phyloP scores from a whole-genome alignment of 768 basidiomycete species.

The Xerocomellus amylosporus region DNA sequence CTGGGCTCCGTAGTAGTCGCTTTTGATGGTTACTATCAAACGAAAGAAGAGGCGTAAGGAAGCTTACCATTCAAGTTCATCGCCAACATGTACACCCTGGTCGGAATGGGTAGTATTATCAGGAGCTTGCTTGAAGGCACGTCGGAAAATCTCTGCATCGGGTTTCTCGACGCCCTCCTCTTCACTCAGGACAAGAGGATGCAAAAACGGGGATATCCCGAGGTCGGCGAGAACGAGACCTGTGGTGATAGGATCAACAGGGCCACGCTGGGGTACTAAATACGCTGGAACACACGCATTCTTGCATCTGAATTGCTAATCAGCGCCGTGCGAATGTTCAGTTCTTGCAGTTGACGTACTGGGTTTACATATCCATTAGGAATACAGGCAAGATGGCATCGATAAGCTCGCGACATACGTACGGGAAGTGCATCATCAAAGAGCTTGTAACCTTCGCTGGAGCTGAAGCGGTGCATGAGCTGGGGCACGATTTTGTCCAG shows the following conservation, averaged over 20 bases:
- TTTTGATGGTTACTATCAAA: slow-evolving; percentile 26
- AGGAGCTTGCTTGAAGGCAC: slow-evolving; percentile 31
- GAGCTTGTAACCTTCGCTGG: slow-evolving; percentile 62
- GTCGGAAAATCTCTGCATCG: slow-evolving; percentile 51
- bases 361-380: slow-evolving; percentile 4
- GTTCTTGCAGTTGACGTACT: slow-evolving; percentile 47
- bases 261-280: not conserved
- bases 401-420: slow-evolving; percentile 25
- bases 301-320: slow-evolving; percentile 73
- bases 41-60: not conserved
- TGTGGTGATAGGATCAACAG: slow-evolving; percentile 25
- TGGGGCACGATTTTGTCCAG: slow-evolving; percentile 54
- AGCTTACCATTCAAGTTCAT: slow-evolving; percentile 63
- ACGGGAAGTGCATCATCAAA: slow-evolving; percentile 56
- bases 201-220: slow-evolving; percentile 45
- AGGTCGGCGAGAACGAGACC: slow-evolving; percentile 58
- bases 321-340: slow-evolving; percentile 52
- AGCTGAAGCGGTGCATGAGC: slow-evolving; percentile 69
- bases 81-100: slow-evolving; percentile 70
- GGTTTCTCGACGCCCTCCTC: slow-evolving; percentile 72
- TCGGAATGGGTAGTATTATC: not conserved
- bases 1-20: slow-evolving; percentile 65
- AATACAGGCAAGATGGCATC: not conserved
- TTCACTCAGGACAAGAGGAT: slow-evolving; percentile 66
- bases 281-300: slow-evolving; percentile 50